Evolutionary conservation across 208 protist genomes (phyloP), one percentile per base, ranked within the genome.

Genomic region (Acanthamoeba rhysodes): DNA sequence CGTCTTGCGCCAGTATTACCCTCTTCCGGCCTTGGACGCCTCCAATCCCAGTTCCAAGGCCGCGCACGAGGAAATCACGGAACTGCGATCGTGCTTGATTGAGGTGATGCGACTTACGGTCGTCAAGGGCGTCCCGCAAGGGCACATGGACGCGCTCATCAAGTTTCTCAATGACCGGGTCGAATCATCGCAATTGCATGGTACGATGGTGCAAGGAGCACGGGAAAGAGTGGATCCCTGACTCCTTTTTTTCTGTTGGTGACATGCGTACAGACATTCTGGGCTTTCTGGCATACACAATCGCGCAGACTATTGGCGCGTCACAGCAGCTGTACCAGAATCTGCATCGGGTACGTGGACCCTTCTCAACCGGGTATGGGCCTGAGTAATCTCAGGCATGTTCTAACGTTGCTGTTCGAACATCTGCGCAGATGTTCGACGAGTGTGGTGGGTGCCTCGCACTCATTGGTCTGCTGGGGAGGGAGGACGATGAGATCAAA

Each of bases 401-500:
- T 50, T 50, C 12, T 50, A 16, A 10, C 45, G 45, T 14, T 50
- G 45, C 45, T 50, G 45, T 50, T 50, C 45, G n/a, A n/a, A 59
- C 7, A 85, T 53, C 4, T 85, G 34, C 8, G 48, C 32, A 91
- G 84, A 91, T 72, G 50, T 68, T 91, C 59, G 84, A 91, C 14
- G 84, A 91, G 29, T 62, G 34, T n/a, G 84, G 84, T 32, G 84
- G 84, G 32, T 72, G 57, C 8, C 41, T 91, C 12, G 84, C 59
- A 16, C 34, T 91, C 50, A 41, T 68, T 16, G 55, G 84, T 45
- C 84, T 91, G 24, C 59, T 91, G 45, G 27, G 84, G 4, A 12
- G 59, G 10, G 84, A 91, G 29, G 84, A 91, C 34, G 84, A 91
- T 18, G 84, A 91, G 16, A 70, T 91, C 24, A 91, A 70, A 41